Evolutionary conservation across 345 rosid species (phyloP).

Genomic region (Eucalyptus microcorys): DNA sequence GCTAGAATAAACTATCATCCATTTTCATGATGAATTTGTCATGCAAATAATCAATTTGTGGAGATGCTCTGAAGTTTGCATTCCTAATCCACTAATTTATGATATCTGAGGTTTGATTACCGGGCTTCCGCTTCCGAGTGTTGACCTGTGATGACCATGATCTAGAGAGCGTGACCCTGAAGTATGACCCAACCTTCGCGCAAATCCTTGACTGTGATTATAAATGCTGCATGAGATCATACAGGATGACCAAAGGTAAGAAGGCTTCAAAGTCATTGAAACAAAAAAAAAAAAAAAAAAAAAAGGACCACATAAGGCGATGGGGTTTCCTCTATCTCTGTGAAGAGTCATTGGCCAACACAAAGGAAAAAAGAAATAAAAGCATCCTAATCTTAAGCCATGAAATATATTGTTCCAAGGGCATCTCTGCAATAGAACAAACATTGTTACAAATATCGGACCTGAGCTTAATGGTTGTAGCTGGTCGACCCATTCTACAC

Average conservation of each 20-base stretch:
- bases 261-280: neutral
- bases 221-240: slow-evolving; percentile 5
- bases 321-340: neutral
- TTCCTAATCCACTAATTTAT: neutral
- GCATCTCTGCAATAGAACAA: neutral
- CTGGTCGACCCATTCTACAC: neutral
- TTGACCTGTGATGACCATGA: neutral
- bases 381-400: neutral
- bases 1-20: neutral
- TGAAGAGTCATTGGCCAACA: neutral
- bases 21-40: neutral
- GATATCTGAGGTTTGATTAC: neutral
- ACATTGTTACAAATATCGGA: neutral
- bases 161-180: slow-evolving; percentile 1
- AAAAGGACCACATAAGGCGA: neutral
- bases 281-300: neutral
- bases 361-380: neutral
- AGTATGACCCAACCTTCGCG: neutral
- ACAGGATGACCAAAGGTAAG: neutral
- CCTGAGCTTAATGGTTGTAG: neutral
- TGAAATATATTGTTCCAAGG: neutral
- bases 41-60: neutral
- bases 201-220: slow-evolving; percentile 16
- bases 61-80: neutral
- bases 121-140: neutral